phyloP scores from a whole-genome alignment of 176 grass and related monocot species.

The Triticum turgidum region DNA sequence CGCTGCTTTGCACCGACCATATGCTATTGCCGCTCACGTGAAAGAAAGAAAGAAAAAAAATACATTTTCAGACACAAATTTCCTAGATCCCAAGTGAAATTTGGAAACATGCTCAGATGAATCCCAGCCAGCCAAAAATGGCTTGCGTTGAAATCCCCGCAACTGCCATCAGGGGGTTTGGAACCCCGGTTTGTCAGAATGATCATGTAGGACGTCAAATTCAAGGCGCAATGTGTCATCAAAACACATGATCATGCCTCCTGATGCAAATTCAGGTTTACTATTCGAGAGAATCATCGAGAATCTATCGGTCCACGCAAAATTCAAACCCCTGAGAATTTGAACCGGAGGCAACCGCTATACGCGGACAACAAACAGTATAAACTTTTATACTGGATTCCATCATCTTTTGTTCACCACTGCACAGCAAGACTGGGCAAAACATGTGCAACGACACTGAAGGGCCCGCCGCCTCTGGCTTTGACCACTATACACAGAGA shows the following conservation, averaged over 20 bases:
- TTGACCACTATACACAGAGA: conserved; percentile 56
- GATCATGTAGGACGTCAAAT: not conserved
- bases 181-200: not conserved
- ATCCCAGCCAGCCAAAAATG: not conserved
- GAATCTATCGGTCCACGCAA: not conserved
- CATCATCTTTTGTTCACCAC: not conserved
- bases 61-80: not conserved
- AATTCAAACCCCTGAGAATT: not conserved
- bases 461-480: conserved; percentile 57
- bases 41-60: too few species aligned
- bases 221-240: not conserved
- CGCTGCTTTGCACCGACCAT: too few species aligned
- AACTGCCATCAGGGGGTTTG: not conserved
- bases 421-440: conserved; percentile 27
- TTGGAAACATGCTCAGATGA: not conserved
- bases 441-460: conserved; percentile 22
- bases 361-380: not conserved
- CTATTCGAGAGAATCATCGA: not conserved
- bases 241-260: not conserved
- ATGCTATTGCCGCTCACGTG: not conserved
- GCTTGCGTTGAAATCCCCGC: not conserved
- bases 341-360: not conserved
- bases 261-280: not conserved
- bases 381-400: conserved; percentile 24
- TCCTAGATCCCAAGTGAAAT: too few species aligned